Conservation (phyloP, 2,329 filamentous ascomycete genomes). For the Sporothrix dimorphospora region DNA sequence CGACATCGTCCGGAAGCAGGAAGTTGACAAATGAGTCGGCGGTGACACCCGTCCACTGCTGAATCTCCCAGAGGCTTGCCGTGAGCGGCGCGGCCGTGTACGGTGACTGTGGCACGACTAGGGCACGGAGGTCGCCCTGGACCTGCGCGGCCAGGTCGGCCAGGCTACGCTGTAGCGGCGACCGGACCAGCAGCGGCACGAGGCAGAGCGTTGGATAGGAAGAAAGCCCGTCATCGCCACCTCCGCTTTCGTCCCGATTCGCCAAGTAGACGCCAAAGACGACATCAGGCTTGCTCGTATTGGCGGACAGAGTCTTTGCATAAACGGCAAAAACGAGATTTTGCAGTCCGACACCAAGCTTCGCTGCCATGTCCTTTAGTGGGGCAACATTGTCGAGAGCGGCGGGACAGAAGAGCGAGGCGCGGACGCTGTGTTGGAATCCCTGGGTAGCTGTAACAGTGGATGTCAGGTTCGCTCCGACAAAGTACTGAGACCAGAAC, state of each 20-base stretch:
- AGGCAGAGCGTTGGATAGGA: slow-evolving; percentile 77
- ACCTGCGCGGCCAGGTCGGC: slow-evolving; percentile 60
- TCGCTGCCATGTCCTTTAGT: slow-evolving; percentile 47
- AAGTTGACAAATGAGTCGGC: slow-evolving; percentile 84
- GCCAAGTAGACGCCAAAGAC: slow-evolving; percentile 82
- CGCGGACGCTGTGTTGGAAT: not conserved
- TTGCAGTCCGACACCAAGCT: slow-evolving; percentile 67
- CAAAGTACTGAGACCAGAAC: slow-evolving; percentile 52
- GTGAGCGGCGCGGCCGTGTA: slow-evolving; percentile 52
- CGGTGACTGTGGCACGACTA: slow-evolving; percentile 52
- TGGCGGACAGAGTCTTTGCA: slow-evolving; percentile 47
- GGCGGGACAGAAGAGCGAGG: slow-evolving; percentile 46
- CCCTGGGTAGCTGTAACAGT: too few relatives aligned
- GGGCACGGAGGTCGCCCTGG: slow-evolving; percentile 67
- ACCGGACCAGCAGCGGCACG: slow-evolving; percentile 67
- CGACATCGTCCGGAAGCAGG: slow-evolving; percentile 53
- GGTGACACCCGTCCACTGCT: slow-evolving; percentile 71
- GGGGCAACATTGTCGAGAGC: slow-evolving; percentile 47
- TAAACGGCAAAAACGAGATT: slow-evolving; percentile 75
- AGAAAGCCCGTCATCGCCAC: slow-evolving; percentile 37
- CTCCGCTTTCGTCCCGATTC: slow-evolving; percentile 61
- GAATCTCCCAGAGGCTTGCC: slow-evolving; percentile 71
- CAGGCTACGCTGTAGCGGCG: slow-evolving; percentile 42
- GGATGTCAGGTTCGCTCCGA: slow-evolving; percentile 25
- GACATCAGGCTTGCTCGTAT: slow-evolving; percentile 45